These are phyloP conservation scores for Barnettozyma wickerhamii DNA, from an alignment of 805 yeast species.

Conservation along the genomic window DNA sequence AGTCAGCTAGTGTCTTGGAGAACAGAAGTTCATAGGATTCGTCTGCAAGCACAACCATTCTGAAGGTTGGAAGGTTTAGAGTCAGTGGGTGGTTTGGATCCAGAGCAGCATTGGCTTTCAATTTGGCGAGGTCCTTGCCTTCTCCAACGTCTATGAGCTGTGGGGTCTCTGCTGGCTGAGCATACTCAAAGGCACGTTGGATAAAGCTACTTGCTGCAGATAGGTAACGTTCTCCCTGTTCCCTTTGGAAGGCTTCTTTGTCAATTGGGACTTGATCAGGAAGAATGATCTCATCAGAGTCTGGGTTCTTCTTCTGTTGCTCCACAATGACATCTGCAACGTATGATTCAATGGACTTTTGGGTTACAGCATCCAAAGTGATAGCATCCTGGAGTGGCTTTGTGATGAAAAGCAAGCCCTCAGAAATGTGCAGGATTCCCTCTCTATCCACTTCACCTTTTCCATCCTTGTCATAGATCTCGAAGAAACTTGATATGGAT, in stretches of 20 bases:
- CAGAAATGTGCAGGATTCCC: conserved; percentile 78
- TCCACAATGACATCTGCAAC: conserved; percentile 57
- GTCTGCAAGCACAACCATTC: conserved; percentile 93
- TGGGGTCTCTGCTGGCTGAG: conserved; percentile 59
- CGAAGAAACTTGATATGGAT: conserved; percentile 72
- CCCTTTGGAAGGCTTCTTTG: conserved; percentile 53
- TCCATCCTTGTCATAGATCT: conserved; percentile 59
- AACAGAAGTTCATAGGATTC: conserved; percentile 89
- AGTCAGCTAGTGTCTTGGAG: conserved; percentile 57
- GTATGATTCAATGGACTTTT: conserved; percentile 56
- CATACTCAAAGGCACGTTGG: conserved; percentile 86
- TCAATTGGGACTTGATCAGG: conserved; percentile 62
- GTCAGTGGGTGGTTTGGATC: conserved; percentile 75
- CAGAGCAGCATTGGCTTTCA: conserved; percentile 70
- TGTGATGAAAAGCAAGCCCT: conserved; percentile 78
- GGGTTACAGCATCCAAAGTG: conserved; percentile 60
- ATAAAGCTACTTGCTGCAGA: conserved; percentile 85
- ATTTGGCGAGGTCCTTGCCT: conserved; percentile 21
- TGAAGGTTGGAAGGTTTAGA: conserved; percentile 78
- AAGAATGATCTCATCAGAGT: conserved; percentile 37
- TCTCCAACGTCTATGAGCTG: conserved; percentile 40
- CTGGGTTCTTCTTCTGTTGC: conserved; percentile 22
- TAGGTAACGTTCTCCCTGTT: conserved; percentile 75
- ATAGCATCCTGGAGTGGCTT: conserved; percentile 79
- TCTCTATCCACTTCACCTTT: conserved; percentile 68